Conservation (phyloP, 164 flowering plant species). For the Tinospora cordifolia region DNA sequence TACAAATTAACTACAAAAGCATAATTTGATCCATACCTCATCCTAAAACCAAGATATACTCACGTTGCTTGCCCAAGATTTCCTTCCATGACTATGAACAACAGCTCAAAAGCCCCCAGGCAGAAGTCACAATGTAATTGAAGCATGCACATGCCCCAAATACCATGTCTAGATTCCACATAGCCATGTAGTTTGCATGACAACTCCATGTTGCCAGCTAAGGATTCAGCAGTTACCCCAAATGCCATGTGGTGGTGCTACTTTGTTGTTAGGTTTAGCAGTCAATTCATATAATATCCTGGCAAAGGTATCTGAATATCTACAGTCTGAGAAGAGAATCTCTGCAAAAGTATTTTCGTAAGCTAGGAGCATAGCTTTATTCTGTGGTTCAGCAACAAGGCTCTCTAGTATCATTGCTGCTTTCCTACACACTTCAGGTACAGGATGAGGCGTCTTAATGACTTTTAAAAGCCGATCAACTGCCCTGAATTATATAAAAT, state of each 20-base stretch:
- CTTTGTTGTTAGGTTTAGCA: conserved; percentile 68
- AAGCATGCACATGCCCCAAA: neutral
- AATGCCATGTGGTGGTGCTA: conserved; percentile 62
- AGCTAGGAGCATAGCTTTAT: conserved; percentile 59
- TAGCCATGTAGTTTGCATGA: neutral
- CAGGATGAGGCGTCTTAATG: conserved; percentile 76
- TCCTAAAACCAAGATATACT: neutral
- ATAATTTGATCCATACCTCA: neutral
- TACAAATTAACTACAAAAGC: neutral
- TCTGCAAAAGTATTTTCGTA: conserved; percentile 91
- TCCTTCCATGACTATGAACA: neutral
- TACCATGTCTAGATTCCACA: neutral
- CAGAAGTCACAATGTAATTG: neutral
- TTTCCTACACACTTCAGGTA: conserved; percentile 89
- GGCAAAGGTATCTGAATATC: conserved; percentile 79
- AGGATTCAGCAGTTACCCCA: conserved; percentile 52
- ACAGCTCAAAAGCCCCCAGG: neutral
- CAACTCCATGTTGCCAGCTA: neutral
- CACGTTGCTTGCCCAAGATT: neutral
- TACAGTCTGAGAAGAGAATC: conserved; percentile 67
- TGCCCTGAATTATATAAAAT: conserved; percentile 49
- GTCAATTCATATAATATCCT: conserved; percentile 85
- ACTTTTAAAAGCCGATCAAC: conserved; percentile 77
- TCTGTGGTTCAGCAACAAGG: conserved; percentile 85
- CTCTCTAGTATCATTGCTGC: conserved; percentile 85